These are phyloP conservation scores for Anisodus tanguticus DNA, from an alignment of 257 asterid species.

Conservation along the genomic window DNA sequence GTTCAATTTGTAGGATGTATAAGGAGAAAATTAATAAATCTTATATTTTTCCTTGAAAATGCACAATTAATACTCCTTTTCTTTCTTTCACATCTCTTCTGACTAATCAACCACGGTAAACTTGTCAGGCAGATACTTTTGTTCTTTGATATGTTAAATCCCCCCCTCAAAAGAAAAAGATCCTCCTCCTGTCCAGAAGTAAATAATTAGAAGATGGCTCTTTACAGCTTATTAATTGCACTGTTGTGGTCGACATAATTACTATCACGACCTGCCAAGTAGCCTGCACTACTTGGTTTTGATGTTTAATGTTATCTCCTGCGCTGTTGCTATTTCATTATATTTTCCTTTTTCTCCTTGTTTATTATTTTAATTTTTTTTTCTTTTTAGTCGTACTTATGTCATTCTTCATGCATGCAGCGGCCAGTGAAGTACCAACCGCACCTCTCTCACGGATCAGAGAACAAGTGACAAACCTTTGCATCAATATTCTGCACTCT, in stretches of 20 bases:
- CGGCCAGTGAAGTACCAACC: slow-evolving; percentile 85
- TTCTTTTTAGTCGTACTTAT: slow-evolving; percentile 14
- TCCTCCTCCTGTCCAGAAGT: background rate
- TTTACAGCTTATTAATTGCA: background rate
- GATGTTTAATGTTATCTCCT: slow-evolving; percentile 6
- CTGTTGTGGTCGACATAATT: background rate
- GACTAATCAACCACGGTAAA: background rate
- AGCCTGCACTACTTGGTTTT: slow-evolving; percentile 22
- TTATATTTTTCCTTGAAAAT: background rate
- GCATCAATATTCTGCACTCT: slow-evolving; percentile 87
- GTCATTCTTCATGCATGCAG: slow-evolving; percentile 51
- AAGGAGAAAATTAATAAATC: background rate
- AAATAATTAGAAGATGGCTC: background rate
- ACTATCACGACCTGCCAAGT: background rate
- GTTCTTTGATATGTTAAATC: background rate
- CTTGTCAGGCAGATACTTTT: background rate
- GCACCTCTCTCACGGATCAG: slow-evolving; percentile 78
- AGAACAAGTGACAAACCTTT: slow-evolving; percentile 84
- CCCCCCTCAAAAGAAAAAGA: background rate
- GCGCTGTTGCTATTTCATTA: slow-evolving; percentile 11
- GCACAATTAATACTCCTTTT: background rate
- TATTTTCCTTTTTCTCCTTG: slow-evolving; percentile 24
- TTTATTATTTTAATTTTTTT: slow-evolving; percentile 7
- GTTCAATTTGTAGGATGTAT: background rate
- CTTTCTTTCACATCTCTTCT: background rate